phyloP scores from a whole-genome alignment of 2,329 filamentous ascomycete genomes.

The Coniella lustricola region DNA sequence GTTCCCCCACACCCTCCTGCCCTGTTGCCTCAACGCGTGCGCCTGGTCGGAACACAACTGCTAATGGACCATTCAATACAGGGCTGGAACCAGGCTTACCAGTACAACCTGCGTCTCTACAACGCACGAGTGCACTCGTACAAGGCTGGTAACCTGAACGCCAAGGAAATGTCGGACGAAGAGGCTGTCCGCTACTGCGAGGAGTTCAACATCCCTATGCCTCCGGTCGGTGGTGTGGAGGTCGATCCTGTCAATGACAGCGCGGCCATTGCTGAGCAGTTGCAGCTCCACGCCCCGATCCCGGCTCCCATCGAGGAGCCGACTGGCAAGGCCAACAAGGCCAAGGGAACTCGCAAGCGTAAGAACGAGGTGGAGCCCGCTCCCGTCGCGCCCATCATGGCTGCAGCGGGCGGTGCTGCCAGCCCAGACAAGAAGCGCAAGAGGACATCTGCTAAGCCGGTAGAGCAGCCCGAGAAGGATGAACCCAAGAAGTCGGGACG shows the following conservation, averaged over 20 bases:
- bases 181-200: slow-evolving; percentile 57
- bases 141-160: slow-evolving; percentile 50
- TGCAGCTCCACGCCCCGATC: slow-evolving; percentile 37
- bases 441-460: slow-evolving; percentile 44
- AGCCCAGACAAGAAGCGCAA: slow-evolving; percentile 60
- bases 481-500: slow-evolving; percentile 54
- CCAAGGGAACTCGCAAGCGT: slow-evolving; percentile 44
- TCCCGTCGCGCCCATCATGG: slow-evolving; percentile 28
- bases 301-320: slow-evolving; percentile 35
- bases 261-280: slow-evolving; percentile 53
- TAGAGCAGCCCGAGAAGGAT: slow-evolving; percentile 42
- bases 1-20: slow-evolving; percentile 18
- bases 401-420: slow-evolving; percentile 24
- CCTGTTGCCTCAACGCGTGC: no score
- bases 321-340: slow-evolving; percentile 51
- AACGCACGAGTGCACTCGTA: slow-evolving; percentile 60
- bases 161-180: slow-evolving; percentile 55
- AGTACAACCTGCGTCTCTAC: slow-evolving; percentile 60
- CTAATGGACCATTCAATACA: slow-evolving; percentile 19
- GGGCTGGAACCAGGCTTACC: slow-evolving; percentile 60
- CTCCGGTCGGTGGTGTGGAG: slow-evolving; percentile 39
- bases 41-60: neutral
- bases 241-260: slow-evolving; percentile 41
- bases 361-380: slow-evolving; percentile 41
- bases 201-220: slow-evolving; percentile 46